Evolutionary conservation across 2,329 filamentous ascomycete genomes (phyloP), one percentile per base, ranked within the genome.

Genomic region (Verticillium dahliae): DNA sequence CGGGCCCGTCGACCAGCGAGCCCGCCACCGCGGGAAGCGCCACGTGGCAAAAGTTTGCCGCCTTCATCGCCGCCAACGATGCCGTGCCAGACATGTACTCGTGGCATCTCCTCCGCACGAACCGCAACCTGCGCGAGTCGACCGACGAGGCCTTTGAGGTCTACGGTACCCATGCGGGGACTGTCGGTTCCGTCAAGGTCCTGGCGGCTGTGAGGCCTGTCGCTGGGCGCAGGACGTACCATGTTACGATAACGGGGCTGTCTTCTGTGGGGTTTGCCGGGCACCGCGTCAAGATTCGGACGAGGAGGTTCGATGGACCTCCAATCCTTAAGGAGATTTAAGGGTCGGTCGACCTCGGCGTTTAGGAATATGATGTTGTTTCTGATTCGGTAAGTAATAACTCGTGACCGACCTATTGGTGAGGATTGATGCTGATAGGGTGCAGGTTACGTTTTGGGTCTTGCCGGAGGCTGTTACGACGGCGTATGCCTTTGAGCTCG

Each of bases 51-150:
- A 39, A 18, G 6, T 63, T 56, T 60, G 56, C 63, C 57, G 54
- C 59, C 6, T n/a, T n/a, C 33, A 60, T 66, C 11, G 41, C 62
- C 11, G 45, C 39, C 1, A 61, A 61, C 11, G 37, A 64, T n/a
- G 57, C 41, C 9, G 15, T 65, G 3, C 62, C 63, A 7, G 65
- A 65, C 15, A 64, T 65, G 27, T 66, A 64, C 60, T 61, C 63
- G 9, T 66, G 63, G 65, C 60, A 66, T 59, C 63, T 65, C 33
- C 65, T 65, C 15, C 60, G 61, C 1, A 18, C 34, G 6, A 14
- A 57, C 35, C 56, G 56, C n/a, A 38, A 38, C 56, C 56, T 57
- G 6, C 33, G 35, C 18, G 56, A 57, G 37, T 57, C 56, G 11
- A 35, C 37, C 6, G 56, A 27, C 14, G 52, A 54, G 10, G 4